phyloP scores from a whole-genome alignment of 345 rosid species.

The Trapa incisa region DNA sequence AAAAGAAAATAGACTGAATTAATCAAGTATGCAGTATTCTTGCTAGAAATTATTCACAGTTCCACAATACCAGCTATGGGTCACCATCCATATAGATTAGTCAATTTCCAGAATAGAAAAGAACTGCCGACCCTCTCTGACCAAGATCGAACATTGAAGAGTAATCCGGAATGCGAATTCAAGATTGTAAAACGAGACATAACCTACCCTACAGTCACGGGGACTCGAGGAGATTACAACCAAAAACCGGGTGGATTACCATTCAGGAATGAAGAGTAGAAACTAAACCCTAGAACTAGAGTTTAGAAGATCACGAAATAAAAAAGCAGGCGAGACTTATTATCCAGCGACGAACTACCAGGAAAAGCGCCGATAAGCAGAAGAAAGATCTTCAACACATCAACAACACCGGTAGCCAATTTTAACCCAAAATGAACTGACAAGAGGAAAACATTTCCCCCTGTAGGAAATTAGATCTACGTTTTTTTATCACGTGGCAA shows the following conservation, averaged over 20 bases:
- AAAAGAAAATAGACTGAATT: not conserved
- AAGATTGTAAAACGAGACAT: not conserved
- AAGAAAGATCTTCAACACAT: not conserved
- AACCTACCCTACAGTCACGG: not conserved
- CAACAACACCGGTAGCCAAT: not conserved
- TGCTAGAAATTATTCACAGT: not conserved
- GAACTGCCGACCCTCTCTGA: not conserved
- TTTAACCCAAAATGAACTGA: not conserved
- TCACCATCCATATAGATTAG: not conserved
- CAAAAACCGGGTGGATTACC: not conserved
- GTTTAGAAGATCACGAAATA: no score
- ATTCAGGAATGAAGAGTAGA: not conserved
- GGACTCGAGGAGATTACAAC: not conserved
- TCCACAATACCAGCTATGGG: not conserved
- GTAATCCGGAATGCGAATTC: not conserved
- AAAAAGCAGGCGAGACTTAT: not conserved
- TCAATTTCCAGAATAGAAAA: not conserved
- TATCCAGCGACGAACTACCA: not conserved
- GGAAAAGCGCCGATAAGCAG: not conserved
- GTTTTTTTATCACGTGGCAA: not conserved
- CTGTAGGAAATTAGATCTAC: not conserved
- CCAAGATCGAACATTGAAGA: not conserved
- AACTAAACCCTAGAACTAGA: not conserved
- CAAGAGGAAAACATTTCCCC: not conserved
- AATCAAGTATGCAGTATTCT: not conserved